Conservation (phyloP, 345 rosid genomes). For the Cardamine occulta region DNA sequence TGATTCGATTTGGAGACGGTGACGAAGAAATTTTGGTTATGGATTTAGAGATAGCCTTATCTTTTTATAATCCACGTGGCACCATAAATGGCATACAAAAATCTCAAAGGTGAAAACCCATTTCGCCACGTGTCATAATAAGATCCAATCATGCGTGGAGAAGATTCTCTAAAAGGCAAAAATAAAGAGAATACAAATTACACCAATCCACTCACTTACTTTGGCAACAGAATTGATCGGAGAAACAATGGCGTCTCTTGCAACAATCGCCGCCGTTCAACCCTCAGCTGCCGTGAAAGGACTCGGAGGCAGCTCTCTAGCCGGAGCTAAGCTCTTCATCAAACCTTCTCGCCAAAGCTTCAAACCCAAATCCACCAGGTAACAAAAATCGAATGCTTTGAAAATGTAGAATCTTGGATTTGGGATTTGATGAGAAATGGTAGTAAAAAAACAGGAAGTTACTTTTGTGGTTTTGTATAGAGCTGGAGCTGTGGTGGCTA, state of each 20-base stretch:
- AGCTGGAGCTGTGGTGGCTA: constrained; percentile 73
- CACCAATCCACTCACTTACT: constrained; percentile 25
- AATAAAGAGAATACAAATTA: constrained; percentile 22
- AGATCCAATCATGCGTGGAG: constrained; percentile 45
- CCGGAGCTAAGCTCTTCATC: constrained; percentile 70
- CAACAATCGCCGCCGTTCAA: constrained; percentile 62
- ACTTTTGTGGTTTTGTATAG: constrained; percentile 35
- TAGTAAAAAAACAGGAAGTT: constrained; percentile 1
- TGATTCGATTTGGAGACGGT: not conserved
- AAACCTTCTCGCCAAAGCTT: constrained; percentile 67
- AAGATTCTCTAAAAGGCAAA: constrained; percentile 20
- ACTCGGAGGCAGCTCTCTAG: constrained; percentile 69
- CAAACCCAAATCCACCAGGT: constrained; percentile 52
- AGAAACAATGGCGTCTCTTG: constrained; percentile 77
- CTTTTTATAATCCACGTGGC: constrained; percentile 59
- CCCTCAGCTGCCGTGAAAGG: constrained; percentile 68
- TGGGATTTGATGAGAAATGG: constrained; percentile 8
- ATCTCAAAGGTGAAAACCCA: constrained; percentile 49
- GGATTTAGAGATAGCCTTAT: constrained; percentile 65
- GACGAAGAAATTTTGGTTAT: constrained; percentile 8
- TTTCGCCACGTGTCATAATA: constrained; percentile 64
- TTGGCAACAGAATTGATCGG: constrained; percentile 21
- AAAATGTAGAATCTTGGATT: constrained; percentile 14
- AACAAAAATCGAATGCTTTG: not conserved
- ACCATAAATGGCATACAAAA: constrained; percentile 47